Evolutionary conservation across 768 basidiomycete species (phyloP).

Genomic region (Ramaria rubella): DNA sequence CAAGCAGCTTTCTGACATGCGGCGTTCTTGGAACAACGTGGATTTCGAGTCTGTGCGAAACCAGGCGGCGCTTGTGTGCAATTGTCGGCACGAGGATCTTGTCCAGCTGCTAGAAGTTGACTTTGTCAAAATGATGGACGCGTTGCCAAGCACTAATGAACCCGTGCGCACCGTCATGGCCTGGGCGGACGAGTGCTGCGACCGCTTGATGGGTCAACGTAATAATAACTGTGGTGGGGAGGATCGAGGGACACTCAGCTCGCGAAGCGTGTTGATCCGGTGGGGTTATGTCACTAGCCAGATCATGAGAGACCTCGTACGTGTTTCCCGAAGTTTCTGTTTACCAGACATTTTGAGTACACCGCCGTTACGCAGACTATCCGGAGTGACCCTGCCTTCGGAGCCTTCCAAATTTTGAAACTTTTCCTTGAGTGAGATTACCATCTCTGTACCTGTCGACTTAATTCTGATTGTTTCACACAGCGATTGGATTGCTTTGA

Average conservation of each 20-base stretch:
- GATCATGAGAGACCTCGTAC: constrained; percentile 84
- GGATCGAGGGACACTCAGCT: constrained; percentile 77
- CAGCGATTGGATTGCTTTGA: constrained; percentile 89
- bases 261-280: constrained; percentile 78
- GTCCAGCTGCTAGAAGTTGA: constrained; percentile 81
- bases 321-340: constrained; percentile 20
- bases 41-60: constrained; percentile 90
- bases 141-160: constrained; percentile 62
- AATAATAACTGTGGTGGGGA: constrained; percentile 54
- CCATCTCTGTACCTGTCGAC: background rate
- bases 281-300: constrained; percentile 93
- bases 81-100: constrained; percentile 85
- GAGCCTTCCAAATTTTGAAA: constrained; percentile 88
- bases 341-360: background rate
- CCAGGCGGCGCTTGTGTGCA: constrained; percentile 89
- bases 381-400: constrained; percentile 86
- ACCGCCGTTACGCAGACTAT: constrained; percentile 55
- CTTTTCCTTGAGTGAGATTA: constrained; percentile 77
- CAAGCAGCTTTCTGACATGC: constrained; percentile 81
- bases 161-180: constrained; percentile 84
- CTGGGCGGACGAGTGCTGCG: constrained; percentile 89
- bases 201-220: constrained; percentile 63
- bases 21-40: constrained; percentile 79
- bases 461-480: background rate
- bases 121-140: constrained; percentile 71